Conservation (phyloP, 1,284 basidiomycete genomes). For the Anthracocystis walkeri region DNA sequence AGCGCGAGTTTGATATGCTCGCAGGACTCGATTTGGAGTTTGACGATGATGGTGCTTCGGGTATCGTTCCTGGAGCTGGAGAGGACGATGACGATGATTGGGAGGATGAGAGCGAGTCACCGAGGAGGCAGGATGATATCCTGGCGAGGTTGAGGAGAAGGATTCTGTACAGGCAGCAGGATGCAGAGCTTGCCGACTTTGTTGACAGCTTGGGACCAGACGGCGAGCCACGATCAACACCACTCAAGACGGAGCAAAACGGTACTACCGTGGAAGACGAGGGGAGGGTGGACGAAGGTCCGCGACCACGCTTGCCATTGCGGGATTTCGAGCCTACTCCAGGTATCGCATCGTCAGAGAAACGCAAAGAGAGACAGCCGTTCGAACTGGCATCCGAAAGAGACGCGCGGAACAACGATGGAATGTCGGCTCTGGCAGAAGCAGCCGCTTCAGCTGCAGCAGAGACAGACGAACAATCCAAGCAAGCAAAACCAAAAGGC, state of each 20-base stretch:
- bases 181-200: slow-evolving; percentile 44
- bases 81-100: slow-evolving; percentile 28
- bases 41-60: slow-evolving; percentile 24
- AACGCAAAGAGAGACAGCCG: slow-evolving; percentile 47
- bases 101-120: slow-evolving; percentile 26
- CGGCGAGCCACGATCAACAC: slow-evolving; percentile 10
- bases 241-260: slow-evolving; percentile 11
- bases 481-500: slow-evolving; percentile 29
- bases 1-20: slow-evolving; percentile 41
- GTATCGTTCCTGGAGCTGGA: slow-evolving; percentile 26
- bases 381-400: slow-evolving; percentile 22
- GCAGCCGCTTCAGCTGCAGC: slow-evolving; percentile 29
- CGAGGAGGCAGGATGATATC: slow-evolving; percentile 38
- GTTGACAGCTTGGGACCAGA: slow-evolving; percentile 31
- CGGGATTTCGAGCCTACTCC: neutral
- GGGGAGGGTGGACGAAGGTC: slow-evolving; percentile 23
- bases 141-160: slow-evolving; percentile 42
- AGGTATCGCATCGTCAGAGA: slow-evolving; percentile 30
- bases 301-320: slow-evolving; percentile 24
- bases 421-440: slow-evolving; percentile 32
- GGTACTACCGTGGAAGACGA: neutral
- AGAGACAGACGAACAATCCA: slow-evolving; percentile 24
- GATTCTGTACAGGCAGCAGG: slow-evolving; percentile 44
- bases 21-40: slow-evolving; percentile 43
- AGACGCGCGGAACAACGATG: slow-evolving; percentile 13